phyloP scores from a whole-genome alignment of 345 rosid genomes.

The Combretum micranthum region DNA sequence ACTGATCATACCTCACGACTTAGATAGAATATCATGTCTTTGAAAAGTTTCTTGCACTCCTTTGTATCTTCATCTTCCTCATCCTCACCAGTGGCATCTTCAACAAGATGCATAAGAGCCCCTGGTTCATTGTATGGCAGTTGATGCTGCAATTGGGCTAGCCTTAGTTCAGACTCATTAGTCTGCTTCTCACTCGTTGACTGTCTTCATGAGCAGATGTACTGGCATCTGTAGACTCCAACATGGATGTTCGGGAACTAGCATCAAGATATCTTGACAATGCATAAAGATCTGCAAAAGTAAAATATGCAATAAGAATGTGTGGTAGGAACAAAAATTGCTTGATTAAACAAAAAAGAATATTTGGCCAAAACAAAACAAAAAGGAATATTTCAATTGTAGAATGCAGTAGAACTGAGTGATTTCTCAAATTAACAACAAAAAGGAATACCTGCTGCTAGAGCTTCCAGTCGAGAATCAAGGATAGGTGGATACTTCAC shows the following conservation, averaged over 20 bases:
- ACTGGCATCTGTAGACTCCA: conserved; percentile 28
- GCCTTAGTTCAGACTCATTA: conserved; percentile 75
- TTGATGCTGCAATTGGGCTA: conserved; percentile 94
- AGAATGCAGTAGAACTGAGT: background rate
- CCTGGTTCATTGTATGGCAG: conserved; percentile 92
- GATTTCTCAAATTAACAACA: background rate
- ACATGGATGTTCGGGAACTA: conserved; percentile 32
- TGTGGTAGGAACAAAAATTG: background rate
- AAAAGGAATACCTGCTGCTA: conserved; percentile 61
- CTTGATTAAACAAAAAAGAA: background rate
- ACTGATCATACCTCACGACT: conserved; percentile 79
- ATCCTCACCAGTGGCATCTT: conserved; percentile 44
- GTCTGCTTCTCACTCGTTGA: conserved; percentile 17
- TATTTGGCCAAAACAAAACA: too few relatives aligned
- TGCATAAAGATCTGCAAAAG: conserved; percentile 81
- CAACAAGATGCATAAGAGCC: conserved; percentile 84
- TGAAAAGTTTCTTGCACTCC: conserved; percentile 67
- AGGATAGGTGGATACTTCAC: conserved; percentile 89
- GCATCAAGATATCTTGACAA: conserved; percentile 71
- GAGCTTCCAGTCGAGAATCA: conserved; percentile 82
- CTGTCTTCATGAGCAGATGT: conserved; percentile 34
- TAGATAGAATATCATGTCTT: conserved; percentile 69
- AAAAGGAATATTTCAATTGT: too few relatives aligned
- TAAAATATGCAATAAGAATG: background rate
- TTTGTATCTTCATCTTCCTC: conserved; percentile 92